Percentiles rank a stretch among this genome's conserved stretches.
Conservation (phyloP, 2,329 filamentous ascomycete genomes). For the Talaromyces sp. region DNA sequence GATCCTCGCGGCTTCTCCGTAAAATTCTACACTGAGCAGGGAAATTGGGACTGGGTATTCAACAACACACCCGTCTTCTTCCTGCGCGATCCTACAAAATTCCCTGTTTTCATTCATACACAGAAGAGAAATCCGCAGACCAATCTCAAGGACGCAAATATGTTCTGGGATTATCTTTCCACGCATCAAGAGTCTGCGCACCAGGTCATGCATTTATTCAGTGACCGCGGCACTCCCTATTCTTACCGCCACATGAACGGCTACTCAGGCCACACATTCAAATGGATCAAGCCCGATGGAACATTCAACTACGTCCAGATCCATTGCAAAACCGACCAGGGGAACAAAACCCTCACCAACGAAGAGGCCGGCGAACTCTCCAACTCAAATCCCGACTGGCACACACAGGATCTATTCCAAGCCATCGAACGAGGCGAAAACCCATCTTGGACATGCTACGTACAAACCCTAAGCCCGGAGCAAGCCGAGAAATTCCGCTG, state of each 20-base stretch:
- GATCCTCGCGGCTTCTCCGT: constrained; percentile 70
- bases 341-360: constrained; percentile 58
- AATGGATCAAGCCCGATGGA: constrained; percentile 64
- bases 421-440: constrained; percentile 60
- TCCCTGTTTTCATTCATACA: constrained; percentile 70
- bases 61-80: constrained; percentile 77
- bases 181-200: constrained; percentile 62
- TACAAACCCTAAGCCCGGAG: constrained; percentile 62
- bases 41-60: constrained; percentile 70
- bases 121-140: constrained; percentile 72
- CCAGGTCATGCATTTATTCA: constrained; percentile 64
- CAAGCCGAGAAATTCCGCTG: constrained; percentile 60
- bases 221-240: constrained; percentile 63
- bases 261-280: constrained; percentile 66
- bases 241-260: constrained; percentile 66
- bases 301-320: constrained; percentile 65
- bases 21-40: constrained; percentile 70
- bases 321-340: constrained; percentile 62
- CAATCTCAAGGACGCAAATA: constrained; percentile 65
- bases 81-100: constrained; percentile 69
- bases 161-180: constrained; percentile 65
- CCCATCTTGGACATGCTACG: constrained; percentile 62
- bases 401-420: constrained; percentile 63
- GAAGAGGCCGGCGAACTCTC: constrained; percentile 56
- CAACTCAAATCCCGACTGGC: constrained; percentile 59